Evolutionary conservation across 768 basidiomycete genomes (phyloP).

Genomic region (Amanita pseudoporphyria): DNA sequence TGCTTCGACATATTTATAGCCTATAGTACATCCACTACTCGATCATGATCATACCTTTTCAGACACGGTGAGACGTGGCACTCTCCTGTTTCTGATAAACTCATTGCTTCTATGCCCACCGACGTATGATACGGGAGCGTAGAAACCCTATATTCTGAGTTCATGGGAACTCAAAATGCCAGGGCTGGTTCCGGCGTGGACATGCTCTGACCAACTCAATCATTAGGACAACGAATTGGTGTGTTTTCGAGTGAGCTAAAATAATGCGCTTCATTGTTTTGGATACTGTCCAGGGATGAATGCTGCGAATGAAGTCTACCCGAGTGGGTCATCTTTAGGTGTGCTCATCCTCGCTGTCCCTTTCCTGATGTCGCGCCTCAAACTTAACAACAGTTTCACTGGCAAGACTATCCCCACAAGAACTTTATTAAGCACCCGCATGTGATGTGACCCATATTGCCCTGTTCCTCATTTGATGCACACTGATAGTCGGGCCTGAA

Average conservation of each 20-base stretch:
- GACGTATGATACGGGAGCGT: conserved; percentile 52
- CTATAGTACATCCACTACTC: conserved; percentile 34
- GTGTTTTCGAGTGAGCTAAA: conserved; percentile 49
- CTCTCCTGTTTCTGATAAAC: not conserved
- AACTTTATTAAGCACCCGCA: conserved; percentile 22
- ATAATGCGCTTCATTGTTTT: conserved; percentile 48
- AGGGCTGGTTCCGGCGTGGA: conserved; percentile 63
- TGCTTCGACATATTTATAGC: too few relatives aligned
- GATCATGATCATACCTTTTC: conserved; percentile 1
- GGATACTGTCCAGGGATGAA: conserved; percentile 57
- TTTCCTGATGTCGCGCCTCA: not conserved
- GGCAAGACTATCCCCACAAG: conserved; percentile 57
- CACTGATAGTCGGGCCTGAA: too few relatives aligned
- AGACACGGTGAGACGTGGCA: conserved; percentile 35
- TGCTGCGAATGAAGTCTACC: conserved; percentile 51
- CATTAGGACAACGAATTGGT: conserved; percentile 81
- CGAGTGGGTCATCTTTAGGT: conserved; percentile 71
- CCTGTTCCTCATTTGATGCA: too few relatives aligned
- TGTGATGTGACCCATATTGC: too few relatives aligned
- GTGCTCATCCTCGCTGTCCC: conserved; percentile 9
- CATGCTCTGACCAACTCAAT: conserved; percentile 32
- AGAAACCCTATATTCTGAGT: conserved; percentile 43
- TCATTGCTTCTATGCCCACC: not conserved
- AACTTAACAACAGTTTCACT: conserved; percentile 49
- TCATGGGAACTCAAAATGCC: conserved; percentile 7